Evolutionary conservation across 2,329 filamentous ascomycete genomes (phyloP), one percentile per base, ranked within the genome.

Genomic region (Colletotrichum acutatum): DNA sequence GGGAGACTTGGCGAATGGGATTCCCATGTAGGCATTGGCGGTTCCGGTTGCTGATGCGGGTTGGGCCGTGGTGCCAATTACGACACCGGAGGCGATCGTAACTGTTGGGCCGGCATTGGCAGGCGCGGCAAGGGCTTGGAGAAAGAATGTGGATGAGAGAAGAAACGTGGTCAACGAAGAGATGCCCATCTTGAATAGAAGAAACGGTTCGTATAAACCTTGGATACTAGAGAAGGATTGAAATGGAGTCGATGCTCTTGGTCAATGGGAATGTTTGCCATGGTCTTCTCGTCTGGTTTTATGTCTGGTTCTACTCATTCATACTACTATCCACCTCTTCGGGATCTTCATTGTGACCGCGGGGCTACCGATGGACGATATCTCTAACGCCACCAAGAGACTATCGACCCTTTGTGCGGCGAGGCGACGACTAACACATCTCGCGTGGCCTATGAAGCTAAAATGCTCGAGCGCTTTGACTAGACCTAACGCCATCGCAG

Each of bases 1-100:
- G 1, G 71, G 71, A 16, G 71, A 73, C 37, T 72, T 72, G 56
- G 71, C 71, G 16, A 70, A 73, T 1, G 71, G 71, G 0, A 73
- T 57, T 16, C 71, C 71, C 24, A 73, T 22, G 19, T 65, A 73
- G 16, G 66, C 67, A 12, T 73, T 73, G 24, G 71, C 71, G 54
- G 34, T 62, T 19, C 22, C 30, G 12, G 60, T 65, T 42, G 68
- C n/a, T 12, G 34, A 37, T 52, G 65, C 42, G 22, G 68, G 56
- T 19, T 66, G 62, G 5, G 32, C 7, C 5, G 70, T 65, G 24
- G 66, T 70, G 46, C 71, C 71, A 24, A 73, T 19, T 12, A 73
- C n/a, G 1, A 56, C 26, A 2, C 71, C 71, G 16, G 66, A 70
- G n/a, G 66, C 24, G 7, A 73, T 71, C 3, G 42, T 65, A 1